Base-by-base conservation (phyloP, 192 early-diverging fungal genomes). In the Dissophora ornata region DNA sequence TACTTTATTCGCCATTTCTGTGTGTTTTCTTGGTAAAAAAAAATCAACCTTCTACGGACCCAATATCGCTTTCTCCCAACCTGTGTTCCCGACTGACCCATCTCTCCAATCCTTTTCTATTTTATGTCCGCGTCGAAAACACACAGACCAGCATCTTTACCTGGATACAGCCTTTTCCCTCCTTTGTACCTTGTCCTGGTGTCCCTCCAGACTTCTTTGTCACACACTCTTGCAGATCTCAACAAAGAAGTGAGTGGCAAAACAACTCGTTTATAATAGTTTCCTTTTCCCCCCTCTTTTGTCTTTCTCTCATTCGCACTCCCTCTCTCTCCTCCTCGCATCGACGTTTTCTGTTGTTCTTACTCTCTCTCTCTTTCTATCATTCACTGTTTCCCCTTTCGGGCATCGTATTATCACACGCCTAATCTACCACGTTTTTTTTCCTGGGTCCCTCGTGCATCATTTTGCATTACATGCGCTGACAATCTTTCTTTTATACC, bases 61-160 rank as follows among this genome's bases (percentile, higher is more conserved):
- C 9, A 5, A 47, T 56, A 45, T 56, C 63, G 32, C 63, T 66
- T 66, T 53, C 28, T 56, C 63, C 53, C n/a, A 34, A 45, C 36
- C 51, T 32, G 22, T 34, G 51, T 66, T 66, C 63, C 63, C 48
- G 62, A 66, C 33, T 56, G 63, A 56, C 63, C 63, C 53, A 56
- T 56, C 22, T 28, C 24, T 45, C 46, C 24, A 26, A 22, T 46
- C 28, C 25, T 60, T 45, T 33, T 30, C n/a, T 59, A 3, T 48
- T 33, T n/a, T n/a, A n/a, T 64, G 29, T 53, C 28, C 38, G 33
- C 46, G 12, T 48, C 32, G 15, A 28, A 34, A 34, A 52, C 38
- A 40, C 38, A 25, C 34, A 51, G 46, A 52, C 61, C 49, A 36
- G 7, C 26, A 6, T 46, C 18, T 28, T 10, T 19, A 10, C n/a